Evolutionary conservation across 352 stramenopile genomes (phyloP).

Genomic region (Globisporangium uncinulatum): DNA sequence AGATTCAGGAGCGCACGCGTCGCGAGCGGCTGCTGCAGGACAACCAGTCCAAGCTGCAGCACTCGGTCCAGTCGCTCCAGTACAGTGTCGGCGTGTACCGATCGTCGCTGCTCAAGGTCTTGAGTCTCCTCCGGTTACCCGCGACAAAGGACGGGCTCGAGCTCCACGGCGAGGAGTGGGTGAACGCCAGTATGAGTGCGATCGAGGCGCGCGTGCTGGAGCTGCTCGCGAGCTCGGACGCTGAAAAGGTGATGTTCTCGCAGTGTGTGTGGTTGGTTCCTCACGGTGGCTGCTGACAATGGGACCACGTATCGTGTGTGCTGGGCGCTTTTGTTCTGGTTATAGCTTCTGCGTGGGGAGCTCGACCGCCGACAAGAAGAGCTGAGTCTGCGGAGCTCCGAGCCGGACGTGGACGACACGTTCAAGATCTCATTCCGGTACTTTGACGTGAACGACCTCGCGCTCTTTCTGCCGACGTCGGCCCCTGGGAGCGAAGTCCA

Average conservation of each 20-base stretch:
- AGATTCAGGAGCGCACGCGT: conserved; percentile 74
- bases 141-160: conserved; percentile 19
- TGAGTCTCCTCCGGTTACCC: conserved; percentile 47
- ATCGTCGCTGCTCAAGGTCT: conserved; percentile 44
- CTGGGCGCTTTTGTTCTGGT: not conserved
- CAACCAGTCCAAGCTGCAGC: conserved; percentile 57
- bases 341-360: conserved; percentile 44
- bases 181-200: conserved; percentile 36
- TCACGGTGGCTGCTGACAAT: not conserved
- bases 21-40: conserved; percentile 60
- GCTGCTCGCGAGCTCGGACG: conserved; percentile 46
- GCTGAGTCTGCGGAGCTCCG: conserved; percentile 52
- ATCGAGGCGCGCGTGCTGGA: conserved; percentile 56
- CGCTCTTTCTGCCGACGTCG: conserved; percentile 80
- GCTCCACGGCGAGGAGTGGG: conserved; percentile 32
- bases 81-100: conserved; percentile 45
- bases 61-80: conserved; percentile 54
- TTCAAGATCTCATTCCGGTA: conserved; percentile 87
- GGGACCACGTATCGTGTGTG: not conserved
- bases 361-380: conserved; percentile 53
- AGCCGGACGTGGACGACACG: conserved; percentile 49
- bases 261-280: not conserved
- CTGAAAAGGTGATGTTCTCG: conserved; percentile 39
- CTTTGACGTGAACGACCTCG: conserved; percentile 78
- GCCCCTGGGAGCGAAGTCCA: conserved; percentile 66